A percentile compares a stretch with the other conserved stretches of the same genome.
Conservation (phyloP, 2,329 filamentous ascomycete genomes). For the Blastomyces parvus region DNA sequence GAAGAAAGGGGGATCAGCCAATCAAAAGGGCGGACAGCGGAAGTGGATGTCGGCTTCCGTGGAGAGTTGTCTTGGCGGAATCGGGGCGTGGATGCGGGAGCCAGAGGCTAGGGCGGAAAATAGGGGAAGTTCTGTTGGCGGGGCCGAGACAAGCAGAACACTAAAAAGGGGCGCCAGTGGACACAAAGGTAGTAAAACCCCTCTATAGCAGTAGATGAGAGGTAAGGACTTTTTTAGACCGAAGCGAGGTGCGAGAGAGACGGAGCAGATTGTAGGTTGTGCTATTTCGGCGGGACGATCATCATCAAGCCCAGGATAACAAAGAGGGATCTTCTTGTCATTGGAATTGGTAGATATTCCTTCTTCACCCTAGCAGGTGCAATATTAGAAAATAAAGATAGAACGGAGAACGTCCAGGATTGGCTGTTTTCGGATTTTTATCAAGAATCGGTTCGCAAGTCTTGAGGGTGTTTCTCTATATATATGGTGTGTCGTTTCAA, state of each 20-base stretch:
- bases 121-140: neutral
- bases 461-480: neutral
- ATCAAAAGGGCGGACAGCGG: neutral
- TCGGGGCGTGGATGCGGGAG: neutral
- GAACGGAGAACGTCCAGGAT: neutral
- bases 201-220: neutral
- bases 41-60: neutral
- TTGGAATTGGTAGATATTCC: slow-evolving; percentile 4
- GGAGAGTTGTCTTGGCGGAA: neutral
- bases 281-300: slow-evolving; percentile 33
- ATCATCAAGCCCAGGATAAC: slow-evolving; percentile 8
- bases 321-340: slow-evolving; percentile 11
- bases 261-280: slow-evolving; percentile 18
- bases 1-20: neutral
- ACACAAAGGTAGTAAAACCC: neutral
- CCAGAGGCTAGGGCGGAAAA: neutral
- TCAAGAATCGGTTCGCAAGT: neutral
- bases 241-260: neutral
- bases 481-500: no score
- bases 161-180: neutral
- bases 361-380: neutral
- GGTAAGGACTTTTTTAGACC: neutral
- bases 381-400: neutral
- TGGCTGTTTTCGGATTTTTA: neutral
- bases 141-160: neutral